These are phyloP conservation scores for Chlorella sp. DNA, from an alignment of 139 green algal genomes.

Conservation along the genomic window DNA sequence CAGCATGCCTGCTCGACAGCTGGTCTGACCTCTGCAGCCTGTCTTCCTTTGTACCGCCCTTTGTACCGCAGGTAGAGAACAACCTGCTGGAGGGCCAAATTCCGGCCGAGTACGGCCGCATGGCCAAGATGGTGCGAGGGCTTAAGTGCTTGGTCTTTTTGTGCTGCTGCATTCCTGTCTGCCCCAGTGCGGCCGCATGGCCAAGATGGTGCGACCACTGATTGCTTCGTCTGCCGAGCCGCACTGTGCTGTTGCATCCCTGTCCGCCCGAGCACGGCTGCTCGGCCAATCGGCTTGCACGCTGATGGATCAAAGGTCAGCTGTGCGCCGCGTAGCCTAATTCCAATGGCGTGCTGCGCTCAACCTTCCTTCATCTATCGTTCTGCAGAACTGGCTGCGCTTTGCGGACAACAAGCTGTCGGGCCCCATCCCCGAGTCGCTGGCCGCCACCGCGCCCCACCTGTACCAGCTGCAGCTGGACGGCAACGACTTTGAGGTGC, in stretches of 20 bases:
- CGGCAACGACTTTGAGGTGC: too few relatives aligned
- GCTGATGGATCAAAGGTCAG: too few relatives aligned
- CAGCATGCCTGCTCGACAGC: background rate
- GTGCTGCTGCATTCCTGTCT: background rate
- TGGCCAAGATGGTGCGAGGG: constrained; percentile 1
- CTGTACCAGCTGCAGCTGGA: constrained; percentile 1
- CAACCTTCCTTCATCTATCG: background rate
- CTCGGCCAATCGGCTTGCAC: background rate
- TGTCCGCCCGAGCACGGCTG: background rate
- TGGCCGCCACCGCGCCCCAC: background rate
- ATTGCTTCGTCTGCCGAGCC: too few relatives aligned
- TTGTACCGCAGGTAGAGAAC: constrained; percentile 31
- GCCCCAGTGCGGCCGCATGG: constrained; percentile 7
- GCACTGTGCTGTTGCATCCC: too few relatives aligned
- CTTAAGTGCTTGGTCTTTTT: too few relatives aligned
- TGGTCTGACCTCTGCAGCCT: too few relatives aligned
- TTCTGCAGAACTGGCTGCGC: constrained; percentile 5
- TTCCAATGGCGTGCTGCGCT: background rate
- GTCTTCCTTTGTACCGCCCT: too few relatives aligned
- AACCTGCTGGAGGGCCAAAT: constrained; percentile 36
- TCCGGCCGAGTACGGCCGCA: constrained; percentile 7
- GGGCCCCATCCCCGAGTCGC: background rate
- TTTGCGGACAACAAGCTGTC: constrained; percentile 6
- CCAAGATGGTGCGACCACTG: background rate
- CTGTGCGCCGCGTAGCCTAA: background rate